Evolutionary conservation across 495 filamentous ascomycete species (phyloP), one percentile per base, ranked within the genome.

Genomic region (Penicillium soppii): DNA sequence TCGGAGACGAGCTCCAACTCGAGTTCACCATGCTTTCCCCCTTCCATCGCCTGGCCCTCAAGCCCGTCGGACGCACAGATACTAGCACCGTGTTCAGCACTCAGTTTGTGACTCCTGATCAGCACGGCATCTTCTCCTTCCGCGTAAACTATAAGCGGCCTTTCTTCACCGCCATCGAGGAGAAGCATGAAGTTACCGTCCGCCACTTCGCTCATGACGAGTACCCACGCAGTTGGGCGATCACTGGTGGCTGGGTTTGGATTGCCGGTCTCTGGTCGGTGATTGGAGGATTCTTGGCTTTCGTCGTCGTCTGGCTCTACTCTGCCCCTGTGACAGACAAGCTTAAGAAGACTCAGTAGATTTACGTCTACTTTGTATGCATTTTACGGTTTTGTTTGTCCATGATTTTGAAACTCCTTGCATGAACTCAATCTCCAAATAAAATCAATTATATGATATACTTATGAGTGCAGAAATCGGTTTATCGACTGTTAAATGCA

Each of bases 1-100:
- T 74, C 3, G 69, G 64, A 44, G 94, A 98, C 65, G 75, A 70
- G 22, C 66, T 97, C 12, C 94, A 98, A 66, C 88, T 98, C 49
- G 94, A 98, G 71, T 95, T 96, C 77, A 91, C 84, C 72, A 98
- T 98, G 94, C 87, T 98, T 12, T 96, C 92, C 6, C 94, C 95
- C 56, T 97, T 95, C 84, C 88, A 97, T 74, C 92, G 95, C n/a
- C 80, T 97, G 17, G 68, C 81, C 51, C 85, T 98, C 5, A 39
- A 64, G 21, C 87, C 85, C 13, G 70, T 73, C 15, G 59, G 61
- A 43, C 75, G 72, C 12, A 88, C 86, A 0, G 58, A 76, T 27
- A 88, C 87, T 60, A 83, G 82, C 58, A 86, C 89, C 27, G 77
- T 87, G 27, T 98, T 84, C 78, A 81, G 82, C 56, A 75, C 83